A percentile compares a stretch with the other conserved stretches of the same genome.
phyloP scores from a whole-genome alignment of 257 asterid genomes.

The Petunia secreta region DNA sequence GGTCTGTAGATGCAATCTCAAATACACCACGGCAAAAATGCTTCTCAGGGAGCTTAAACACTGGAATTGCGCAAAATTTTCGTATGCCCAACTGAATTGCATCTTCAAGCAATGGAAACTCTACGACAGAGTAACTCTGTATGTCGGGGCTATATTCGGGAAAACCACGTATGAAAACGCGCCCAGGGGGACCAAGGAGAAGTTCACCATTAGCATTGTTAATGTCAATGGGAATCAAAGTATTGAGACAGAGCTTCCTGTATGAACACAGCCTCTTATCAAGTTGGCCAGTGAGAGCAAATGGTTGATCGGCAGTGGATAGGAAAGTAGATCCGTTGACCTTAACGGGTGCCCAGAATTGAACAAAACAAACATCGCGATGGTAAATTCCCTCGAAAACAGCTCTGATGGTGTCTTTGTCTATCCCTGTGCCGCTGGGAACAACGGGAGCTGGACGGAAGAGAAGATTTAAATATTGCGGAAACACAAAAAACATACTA shows the following conservation, averaged over 20 bases:
- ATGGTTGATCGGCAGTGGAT: background rate
- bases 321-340: background rate
- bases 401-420: background rate
- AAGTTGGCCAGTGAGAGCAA: too few relatives aligned
- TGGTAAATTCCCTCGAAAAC: fast-evolving
- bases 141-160: background rate
- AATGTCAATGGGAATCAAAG: too few relatives aligned
- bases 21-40: background rate
- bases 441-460: background rate
- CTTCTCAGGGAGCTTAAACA: background rate
- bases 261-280: background rate
- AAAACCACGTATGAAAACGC: background rate
- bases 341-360: background rate
- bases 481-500: background rate
- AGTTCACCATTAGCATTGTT: too few relatives aligned
- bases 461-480: background rate
- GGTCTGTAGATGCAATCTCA: background rate
- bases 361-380: background rate
- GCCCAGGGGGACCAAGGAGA: background rate
- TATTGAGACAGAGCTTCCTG: background rate
- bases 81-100: background rate
- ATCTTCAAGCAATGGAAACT: background rate
- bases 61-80: background rate
- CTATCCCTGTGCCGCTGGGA: too few relatives aligned
- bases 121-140: background rate